These are phyloP conservation scores for Asparagopsis taxiformis DNA, from an alignment of 31 red algal species.

Conservation along the genomic window DNA sequence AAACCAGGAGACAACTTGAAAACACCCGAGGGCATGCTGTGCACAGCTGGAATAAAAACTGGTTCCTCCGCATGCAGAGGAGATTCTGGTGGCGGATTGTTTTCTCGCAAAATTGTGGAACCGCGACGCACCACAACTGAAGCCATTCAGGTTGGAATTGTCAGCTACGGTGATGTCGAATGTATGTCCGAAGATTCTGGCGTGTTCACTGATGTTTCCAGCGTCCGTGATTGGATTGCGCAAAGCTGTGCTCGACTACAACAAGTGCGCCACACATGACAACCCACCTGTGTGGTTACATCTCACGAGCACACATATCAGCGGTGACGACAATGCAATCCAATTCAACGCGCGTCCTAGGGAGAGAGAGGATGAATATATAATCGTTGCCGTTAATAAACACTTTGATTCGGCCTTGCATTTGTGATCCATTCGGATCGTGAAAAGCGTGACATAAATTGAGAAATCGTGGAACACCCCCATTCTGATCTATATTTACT, in stretches of 20 bases:
- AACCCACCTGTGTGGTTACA: too few species aligned
- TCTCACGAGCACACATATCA: too few species aligned
- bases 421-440: too few species aligned
- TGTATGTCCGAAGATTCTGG: conserved; percentile 76
- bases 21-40: conserved; percentile 65
- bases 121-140: conserved; percentile 4
- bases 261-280: too few species aligned
- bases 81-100: conserved; percentile 70
- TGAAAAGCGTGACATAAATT: too few species aligned
- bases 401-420: too few species aligned
- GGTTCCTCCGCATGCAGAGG: conserved; percentile 69
- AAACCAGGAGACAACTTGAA: conserved; percentile 28
- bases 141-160: conserved; percentile 56
- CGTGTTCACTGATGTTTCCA: conserved; percentile 76
- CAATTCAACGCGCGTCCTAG: too few species aligned
- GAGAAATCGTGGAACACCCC: too few species aligned
- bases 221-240: conserved; percentile 54
- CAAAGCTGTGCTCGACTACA: neutral
- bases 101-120: conserved; percentile 1
- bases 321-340: too few species aligned
- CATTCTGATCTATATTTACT: too few species aligned
- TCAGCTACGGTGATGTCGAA: conserved; percentile 65
- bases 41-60: conserved; percentile 55
- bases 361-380: too few species aligned
- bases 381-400: too few species aligned